Conservation (phyloP, 495 filamentous ascomycete species). For the Lophiotrema nucula region DNA sequence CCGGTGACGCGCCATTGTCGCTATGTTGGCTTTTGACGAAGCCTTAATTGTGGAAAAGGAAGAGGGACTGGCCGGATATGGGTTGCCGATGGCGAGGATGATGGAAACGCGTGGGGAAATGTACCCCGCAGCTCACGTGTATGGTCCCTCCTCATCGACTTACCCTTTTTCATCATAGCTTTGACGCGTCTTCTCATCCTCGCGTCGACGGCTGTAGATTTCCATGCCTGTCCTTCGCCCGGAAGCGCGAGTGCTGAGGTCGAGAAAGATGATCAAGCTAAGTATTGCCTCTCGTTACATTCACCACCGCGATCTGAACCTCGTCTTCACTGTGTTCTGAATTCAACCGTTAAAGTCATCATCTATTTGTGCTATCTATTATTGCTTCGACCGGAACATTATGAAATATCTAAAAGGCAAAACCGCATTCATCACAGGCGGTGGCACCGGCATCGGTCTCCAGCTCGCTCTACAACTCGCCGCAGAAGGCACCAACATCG, state of each 20-base stretch:
- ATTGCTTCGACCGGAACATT: too few species aligned
- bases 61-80: conserved; percentile 6
- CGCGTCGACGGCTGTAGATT: conserved; percentile 9
- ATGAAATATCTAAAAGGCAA: conserved; percentile 28
- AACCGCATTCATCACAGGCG: conserved; percentile 24
- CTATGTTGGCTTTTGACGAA: not conserved
- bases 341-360: too few species aligned
- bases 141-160: not conserved
- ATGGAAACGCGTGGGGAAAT: not conserved
- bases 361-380: too few species aligned
- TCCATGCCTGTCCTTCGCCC: conserved; percentile 13
- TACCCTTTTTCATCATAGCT: not conserved
- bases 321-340: too few species aligned
- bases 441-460: conserved; percentile 26
- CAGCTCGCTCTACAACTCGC: conserved; percentile 19
- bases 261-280: too few species aligned
- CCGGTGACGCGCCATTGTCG: not conserved
- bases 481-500: conserved; percentile 14
- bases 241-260: too few species aligned
- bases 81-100: conserved; percentile 8
- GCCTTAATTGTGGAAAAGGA: too few species aligned
- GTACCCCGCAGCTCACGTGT: conserved; percentile 13
- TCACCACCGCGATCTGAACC: too few species aligned
- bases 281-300: too few species aligned
- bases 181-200: too few species aligned